Base-by-base conservation (phyloP, 441 rosid genomes). In the Geranium incanum region DNA sequence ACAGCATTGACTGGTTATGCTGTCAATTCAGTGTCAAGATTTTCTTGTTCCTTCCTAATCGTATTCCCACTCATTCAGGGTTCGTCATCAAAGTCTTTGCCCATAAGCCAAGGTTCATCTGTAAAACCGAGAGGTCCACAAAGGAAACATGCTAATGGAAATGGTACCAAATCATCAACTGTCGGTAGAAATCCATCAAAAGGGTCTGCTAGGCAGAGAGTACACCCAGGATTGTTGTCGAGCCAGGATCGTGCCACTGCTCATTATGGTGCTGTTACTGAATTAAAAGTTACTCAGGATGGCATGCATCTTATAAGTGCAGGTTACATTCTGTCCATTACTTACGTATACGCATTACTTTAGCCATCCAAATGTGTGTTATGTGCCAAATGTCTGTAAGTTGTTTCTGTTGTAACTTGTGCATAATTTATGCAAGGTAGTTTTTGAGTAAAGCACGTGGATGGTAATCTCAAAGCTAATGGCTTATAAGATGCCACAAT, bases 281-380 rank as follows among this genome's bases (percentile, higher is more conserved):
- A 92, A 69, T 82, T 90, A 37, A 90, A 87, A 85, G 79, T 78
- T 75, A 89, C 97, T 38, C 89, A 85, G 69, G 90, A 90, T 75
- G 95, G 96, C 84, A 92, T 92, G 95, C 79, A 92, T 82, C 95
- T 93, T 77, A 84, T 93, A 55, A 93, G 98, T 84, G 87, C 95
- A 85, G 98, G 98, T 93, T 80, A 57, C 16, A 62, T 71, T 78
- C 21, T 81, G 65, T 60, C 66, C 68, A 6, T 52, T 72, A 66
- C 12, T 68, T 72, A 5, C 36, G n/a, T 52, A 13, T 52, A 16
- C 13, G n/a, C 18, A 52, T 52, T 52, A 13, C n/a, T 13, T 50
- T 52, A 52, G n/a, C 60, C 60, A 13, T 13, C 15, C 15, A 52
- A 52, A 52, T 52, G 60, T 52, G 18, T n/a, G 15, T 12, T 3